A percentile compares a stretch with the other conserved stretches of the same genome.
Conservation (phyloP, 495 filamentous ascomycete species). For the Clohesyomyces aquaticus region DNA sequence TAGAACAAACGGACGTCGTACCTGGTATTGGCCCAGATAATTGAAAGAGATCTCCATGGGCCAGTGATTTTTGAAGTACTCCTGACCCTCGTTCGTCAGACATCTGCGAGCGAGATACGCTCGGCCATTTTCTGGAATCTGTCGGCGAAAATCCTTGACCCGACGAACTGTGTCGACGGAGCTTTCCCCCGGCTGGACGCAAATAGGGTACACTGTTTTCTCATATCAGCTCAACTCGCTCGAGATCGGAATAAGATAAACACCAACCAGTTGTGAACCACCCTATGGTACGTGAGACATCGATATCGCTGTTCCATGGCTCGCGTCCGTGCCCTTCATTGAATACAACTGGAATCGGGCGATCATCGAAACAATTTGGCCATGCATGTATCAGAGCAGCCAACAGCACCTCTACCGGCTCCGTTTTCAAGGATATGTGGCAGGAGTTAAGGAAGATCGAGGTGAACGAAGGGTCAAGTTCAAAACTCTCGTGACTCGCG, state of each 20-base stretch:
- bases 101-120: conserved; percentile 51
- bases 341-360: conserved; percentile 36
- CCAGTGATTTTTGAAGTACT: conserved; percentile 53
- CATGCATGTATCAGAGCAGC: conserved; percentile 46
- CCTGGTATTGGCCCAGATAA: conserved; percentile 58
- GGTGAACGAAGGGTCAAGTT: conserved; percentile 17
- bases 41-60: conserved; percentile 75
- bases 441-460: conserved; percentile 18
- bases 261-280: conserved; percentile 45
- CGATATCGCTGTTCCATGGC: conserved; percentile 39
- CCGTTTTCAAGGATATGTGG: conserved; percentile 35
- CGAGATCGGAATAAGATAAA: background rate
- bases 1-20: background rate
- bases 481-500: conserved; percentile 26
- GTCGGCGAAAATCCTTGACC: conserved; percentile 34
- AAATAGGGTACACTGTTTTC: conserved; percentile 29
- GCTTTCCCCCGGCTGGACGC: conserved; percentile 27
- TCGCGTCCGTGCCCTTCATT: conserved; percentile 48
- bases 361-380: conserved; percentile 39
- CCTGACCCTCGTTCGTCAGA: conserved; percentile 50
- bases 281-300: conserved; percentile 45
- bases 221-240: background rate
- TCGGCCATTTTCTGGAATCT: conserved; percentile 35
- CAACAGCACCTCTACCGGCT: conserved; percentile 43
- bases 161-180: conserved; percentile 36